These are phyloP conservation scores for Skeletonema tropicum DNA, from an alignment of 108 stramenopile species.

Conservation along the genomic window DNA sequence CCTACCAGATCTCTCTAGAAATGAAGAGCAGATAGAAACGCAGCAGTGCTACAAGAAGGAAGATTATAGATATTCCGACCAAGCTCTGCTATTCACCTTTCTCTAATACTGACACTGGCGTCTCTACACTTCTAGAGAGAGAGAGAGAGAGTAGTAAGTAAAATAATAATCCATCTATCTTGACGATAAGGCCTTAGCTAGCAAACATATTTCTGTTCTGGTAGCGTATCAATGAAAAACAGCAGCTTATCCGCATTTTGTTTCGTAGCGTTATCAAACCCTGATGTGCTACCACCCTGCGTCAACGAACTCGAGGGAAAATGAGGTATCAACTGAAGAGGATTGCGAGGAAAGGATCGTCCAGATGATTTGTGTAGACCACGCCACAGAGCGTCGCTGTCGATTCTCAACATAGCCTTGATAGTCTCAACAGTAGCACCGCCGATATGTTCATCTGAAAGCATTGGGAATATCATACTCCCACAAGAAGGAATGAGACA, in stretches of 20 bases:
- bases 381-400: slow-evolving; percentile 54
- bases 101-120: too few species aligned
- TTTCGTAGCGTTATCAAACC: neutral
- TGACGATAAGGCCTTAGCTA: too few species aligned
- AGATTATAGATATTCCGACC: too few species aligned
- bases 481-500: slow-evolving; percentile 41
- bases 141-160: too few species aligned
- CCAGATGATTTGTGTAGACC: slow-evolving; percentile 29
- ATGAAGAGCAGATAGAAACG: too few species aligned
- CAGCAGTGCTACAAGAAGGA: too few species aligned
- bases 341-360: slow-evolving; percentile 26
- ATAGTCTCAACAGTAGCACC: slow-evolving; percentile 28
- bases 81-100: too few species aligned
- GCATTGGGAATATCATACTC: slow-evolving; percentile 48
- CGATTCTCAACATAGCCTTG: slow-evolving; percentile 47
- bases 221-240: slow-evolving; percentile 27
- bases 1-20: too few species aligned
- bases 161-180: too few species aligned
- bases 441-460: slow-evolving; percentile 29
- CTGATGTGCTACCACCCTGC: neutral
- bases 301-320: neutral
- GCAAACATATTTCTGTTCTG: slow-evolving; percentile 44
- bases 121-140: too few species aligned
- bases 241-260: slow-evolving; percentile 28
- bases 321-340: slow-evolving; percentile 4